These are phyloP conservation scores for Russula olivacea DNA, from an alignment of 768 basidiomycete genomes.

Conservation along the genomic window DNA sequence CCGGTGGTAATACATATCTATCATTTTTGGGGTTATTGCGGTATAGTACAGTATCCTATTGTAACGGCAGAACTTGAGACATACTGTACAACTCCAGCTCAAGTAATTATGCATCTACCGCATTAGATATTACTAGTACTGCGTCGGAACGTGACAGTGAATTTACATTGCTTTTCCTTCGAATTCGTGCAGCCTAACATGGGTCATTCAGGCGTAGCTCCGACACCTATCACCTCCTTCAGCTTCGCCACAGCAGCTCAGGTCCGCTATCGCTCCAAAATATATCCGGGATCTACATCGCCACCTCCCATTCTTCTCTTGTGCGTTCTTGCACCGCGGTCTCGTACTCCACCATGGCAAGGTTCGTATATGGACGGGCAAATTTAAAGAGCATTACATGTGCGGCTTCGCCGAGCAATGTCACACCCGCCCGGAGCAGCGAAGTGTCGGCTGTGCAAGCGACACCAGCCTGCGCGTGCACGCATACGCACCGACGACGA, in stretches of 20 bases:
- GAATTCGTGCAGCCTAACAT: no score
- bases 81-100: not conserved
- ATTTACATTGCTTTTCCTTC: not conserved
- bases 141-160: not conserved
- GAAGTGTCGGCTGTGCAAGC: constrained; percentile 32
- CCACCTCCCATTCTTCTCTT: constrained; percentile 3
- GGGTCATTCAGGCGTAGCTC: no score
- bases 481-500: no score
- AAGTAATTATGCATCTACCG: not conserved
- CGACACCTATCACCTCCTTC: no score
- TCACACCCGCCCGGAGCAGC: constrained; percentile 22
- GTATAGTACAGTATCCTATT: not conserved
- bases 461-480: constrained; percentile 13
- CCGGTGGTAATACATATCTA: not conserved
- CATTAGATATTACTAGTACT: not conserved
- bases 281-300: constrained; percentile 7
- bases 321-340: constrained; percentile 6
- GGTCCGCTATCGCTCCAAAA: no score
- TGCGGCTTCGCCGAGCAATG: constrained; percentile 35
- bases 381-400: constrained; percentile 38
- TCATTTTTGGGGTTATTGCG: not conserved
- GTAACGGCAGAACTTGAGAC: not conserved
- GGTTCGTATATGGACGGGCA: constrained; percentile 37
- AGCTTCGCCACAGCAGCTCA: no score
- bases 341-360: constrained; percentile 33